Base-by-base conservation (phyloP, 805 yeast genomes). In the Saccharomycopsis sp. region DNA sequence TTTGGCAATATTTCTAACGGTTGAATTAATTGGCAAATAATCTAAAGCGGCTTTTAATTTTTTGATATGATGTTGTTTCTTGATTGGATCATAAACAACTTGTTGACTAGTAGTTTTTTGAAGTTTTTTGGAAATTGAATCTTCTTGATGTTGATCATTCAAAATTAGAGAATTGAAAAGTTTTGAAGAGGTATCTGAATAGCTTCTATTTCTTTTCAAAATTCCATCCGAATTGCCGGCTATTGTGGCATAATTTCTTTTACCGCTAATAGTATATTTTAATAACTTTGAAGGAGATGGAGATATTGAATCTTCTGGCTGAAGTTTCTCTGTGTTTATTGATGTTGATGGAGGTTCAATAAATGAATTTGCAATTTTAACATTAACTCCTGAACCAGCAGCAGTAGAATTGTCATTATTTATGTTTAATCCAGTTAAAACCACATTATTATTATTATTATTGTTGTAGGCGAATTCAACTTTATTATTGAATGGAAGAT, bases 401-500 rank as follows among this genome's bases (percentile, higher is more conserved):
- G 26, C 6, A 23, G 26, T 23, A 8, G 26, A 8, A 23, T 6
- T 23, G 10, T 6, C 10, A n/a, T n/a, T n/a, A n/a, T n/a, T n/a
- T n/a, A n/a, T n/a, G n/a, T n/a, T n/a, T n/a, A n/a, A n/a, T 8
- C 26, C 26, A 8, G 6, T 23, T 10, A 10, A 10, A 6, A 17
- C 19, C 20, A 29, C 23, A 17, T 31, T 15, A 21, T 20, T 14
- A 25, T 21, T 23, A 15, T 15, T 30, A 29, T 39, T 39, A 18
- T 30, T 40, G 18, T 26, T 27, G 17, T 40, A 30, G 21, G 36
- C 32, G 18, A n/a, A n/a, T n/a, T n/a, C n/a, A n/a, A n/a, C n/a
- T 34, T n/a, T 36, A 21, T 40, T 40, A 25, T 44, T 40, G 20
- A 25, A 23, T 18, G 17, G n/a, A 19, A 20, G 14, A 21, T 32